Conservation (phyloP, 495 filamentous ascomycete species). For the Aspergillus saccharolyticus region DNA sequence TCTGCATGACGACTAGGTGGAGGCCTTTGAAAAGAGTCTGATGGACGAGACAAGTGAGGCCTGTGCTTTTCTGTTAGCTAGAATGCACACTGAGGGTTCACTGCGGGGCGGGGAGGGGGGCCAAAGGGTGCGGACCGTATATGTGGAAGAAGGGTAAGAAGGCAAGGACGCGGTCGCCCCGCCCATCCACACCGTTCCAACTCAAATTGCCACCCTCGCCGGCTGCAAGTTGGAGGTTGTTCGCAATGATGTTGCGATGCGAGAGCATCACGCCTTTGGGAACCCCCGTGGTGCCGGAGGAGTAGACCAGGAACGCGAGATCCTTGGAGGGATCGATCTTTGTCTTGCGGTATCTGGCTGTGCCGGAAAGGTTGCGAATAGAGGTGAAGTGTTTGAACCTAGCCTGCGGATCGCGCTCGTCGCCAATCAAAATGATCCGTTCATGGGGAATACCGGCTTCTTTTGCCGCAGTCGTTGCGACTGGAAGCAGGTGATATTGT, state of each 20-base stretch:
- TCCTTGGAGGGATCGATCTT: constrained; percentile 45
- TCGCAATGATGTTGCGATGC: constrained; percentile 76
- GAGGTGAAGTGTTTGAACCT: constrained; percentile 72
- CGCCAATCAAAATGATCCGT: constrained; percentile 73
- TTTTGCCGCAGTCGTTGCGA: constrained; percentile 61
- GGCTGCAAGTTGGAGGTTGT: constrained; percentile 52
- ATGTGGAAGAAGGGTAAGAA: constrained; percentile 95
- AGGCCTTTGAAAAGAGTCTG: constrained; percentile 62
- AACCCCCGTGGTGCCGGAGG: constrained; percentile 82
- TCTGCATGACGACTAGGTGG: constrained; percentile 67
- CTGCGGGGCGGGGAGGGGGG: no score
- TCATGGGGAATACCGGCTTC: constrained; percentile 58
- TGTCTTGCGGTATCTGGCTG: constrained; percentile 40
- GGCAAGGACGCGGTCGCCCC: constrained; percentile 68
- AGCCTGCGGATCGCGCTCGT: constrained; percentile 55
- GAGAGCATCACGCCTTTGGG: constrained; percentile 92
- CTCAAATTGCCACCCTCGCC: constrained; percentile 57
- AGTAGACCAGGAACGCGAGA: constrained; percentile 70
- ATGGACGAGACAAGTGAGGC: constrained; percentile 60
- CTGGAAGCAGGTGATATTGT: constrained; percentile 55
- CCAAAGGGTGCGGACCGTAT: constrained; percentile 53
- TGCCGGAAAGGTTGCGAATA: constrained; percentile 55
- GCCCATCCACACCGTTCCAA: constrained; percentile 54
- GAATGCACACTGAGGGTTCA: not conserved
- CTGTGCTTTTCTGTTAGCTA: constrained; percentile 52